Conservation (phyloP, 2,329 filamentous ascomycete genomes). For the Fusarium protoensiforme region DNA sequence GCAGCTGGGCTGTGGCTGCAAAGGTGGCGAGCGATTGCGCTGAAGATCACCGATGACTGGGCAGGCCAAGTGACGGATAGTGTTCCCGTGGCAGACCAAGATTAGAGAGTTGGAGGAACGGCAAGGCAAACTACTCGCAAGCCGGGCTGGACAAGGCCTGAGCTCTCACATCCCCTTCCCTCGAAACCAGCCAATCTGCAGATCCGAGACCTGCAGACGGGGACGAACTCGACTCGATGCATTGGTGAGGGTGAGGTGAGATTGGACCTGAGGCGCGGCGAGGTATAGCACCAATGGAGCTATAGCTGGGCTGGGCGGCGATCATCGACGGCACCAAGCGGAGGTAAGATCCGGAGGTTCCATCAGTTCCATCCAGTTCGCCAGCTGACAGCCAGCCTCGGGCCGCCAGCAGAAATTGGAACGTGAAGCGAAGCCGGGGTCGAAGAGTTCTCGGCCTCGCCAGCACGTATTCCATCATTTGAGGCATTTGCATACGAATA, state of each 20-base stretch:
- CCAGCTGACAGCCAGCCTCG: neutral
- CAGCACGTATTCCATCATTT: neutral
- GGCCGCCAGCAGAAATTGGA: neutral
- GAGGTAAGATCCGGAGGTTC: slow-evolving; percentile 36
- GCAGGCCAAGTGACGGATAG: slow-evolving; percentile 12
- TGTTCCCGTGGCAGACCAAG: slow-evolving; percentile 38
- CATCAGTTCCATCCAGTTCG: slow-evolving; percentile 6
- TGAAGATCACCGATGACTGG: slow-evolving; percentile 21
- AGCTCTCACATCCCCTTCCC: slow-evolving; percentile 20
- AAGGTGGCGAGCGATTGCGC: slow-evolving; percentile 35
- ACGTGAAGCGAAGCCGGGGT: neutral
- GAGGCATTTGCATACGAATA: slow-evolving; percentile 24
- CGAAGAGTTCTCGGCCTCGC: neutral
- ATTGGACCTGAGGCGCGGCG: slow-evolving; percentile 20
- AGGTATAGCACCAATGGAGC: slow-evolving; percentile 24
- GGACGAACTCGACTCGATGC: slow-evolving; percentile 33
- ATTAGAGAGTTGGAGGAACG: slow-evolving; percentile 33
- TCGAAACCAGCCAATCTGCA: slow-evolving; percentile 31
- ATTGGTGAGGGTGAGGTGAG: slow-evolving; percentile 22
- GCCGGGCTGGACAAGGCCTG: slow-evolving; percentile 3
- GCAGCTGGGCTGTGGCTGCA: slow-evolving; percentile 32
- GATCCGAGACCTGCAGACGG: slow-evolving; percentile 14
- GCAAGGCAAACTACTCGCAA: slow-evolving; percentile 31
- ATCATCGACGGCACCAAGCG: slow-evolving; percentile 37
- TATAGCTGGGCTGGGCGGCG: slow-evolving; percentile 24